phyloP scores from a whole-genome alignment of 1,284 basidiomycete species.

The Moniliophthora roreri region DNA sequence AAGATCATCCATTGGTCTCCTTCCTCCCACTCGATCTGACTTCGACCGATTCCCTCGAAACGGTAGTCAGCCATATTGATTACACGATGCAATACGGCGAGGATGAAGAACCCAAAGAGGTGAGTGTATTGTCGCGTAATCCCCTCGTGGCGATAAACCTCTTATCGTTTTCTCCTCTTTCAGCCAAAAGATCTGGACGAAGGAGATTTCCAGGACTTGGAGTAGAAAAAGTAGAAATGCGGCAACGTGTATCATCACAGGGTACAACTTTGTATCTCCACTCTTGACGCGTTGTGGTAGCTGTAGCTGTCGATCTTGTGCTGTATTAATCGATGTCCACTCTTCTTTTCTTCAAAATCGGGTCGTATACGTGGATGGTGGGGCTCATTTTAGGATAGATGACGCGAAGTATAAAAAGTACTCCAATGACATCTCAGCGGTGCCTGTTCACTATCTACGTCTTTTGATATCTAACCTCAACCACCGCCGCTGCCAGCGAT shows the following conservation, averaged over 20 bases:
- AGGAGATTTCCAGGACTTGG: conserved; percentile 78
- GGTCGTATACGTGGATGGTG: too few species aligned
- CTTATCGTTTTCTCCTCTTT: conserved; percentile 11
- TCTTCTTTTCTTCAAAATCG: too few species aligned
- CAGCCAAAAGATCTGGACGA: conserved; percentile 88
- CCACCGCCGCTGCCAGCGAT: neutral
- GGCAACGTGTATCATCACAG: neutral
- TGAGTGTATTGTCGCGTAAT: conserved; percentile 33
- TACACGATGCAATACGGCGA: conserved; percentile 97
- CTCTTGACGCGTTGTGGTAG: neutral
- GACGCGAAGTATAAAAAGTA: too few species aligned
- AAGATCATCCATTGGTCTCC: conserved; percentile 97
- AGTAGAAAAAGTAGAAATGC: conserved; percentile 35
- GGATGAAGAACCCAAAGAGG: conserved; percentile 91
- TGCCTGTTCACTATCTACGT: neutral
- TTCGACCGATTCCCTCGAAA: conserved; percentile 86
- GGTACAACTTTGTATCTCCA: neutral
- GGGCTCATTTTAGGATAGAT: neutral
- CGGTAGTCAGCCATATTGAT: conserved; percentile 93
- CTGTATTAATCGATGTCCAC: neutral
- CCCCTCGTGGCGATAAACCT: conserved; percentile 1
- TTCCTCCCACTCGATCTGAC: conserved; percentile 95
- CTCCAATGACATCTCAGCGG: neutral
- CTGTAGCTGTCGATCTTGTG: neutral
- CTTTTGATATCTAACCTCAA: neutral